Conservation (phyloP, 2,329 filamentous ascomycete genomes). For the Calonectria ilicicola region DNA sequence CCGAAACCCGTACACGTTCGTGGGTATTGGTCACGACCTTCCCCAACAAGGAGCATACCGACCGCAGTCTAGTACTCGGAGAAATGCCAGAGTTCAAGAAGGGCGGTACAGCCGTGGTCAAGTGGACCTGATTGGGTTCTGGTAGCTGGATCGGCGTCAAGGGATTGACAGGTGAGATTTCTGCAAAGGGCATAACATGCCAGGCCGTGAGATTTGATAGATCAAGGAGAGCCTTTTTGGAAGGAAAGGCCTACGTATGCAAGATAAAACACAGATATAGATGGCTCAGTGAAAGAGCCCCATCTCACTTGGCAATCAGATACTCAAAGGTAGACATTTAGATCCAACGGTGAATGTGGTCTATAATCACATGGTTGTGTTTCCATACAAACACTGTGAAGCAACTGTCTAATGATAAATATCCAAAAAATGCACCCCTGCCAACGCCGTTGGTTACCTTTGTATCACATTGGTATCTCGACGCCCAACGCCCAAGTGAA, state of each 20-base stretch:
- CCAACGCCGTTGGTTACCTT: conserved; percentile 24
- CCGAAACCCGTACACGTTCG: conserved; percentile 65
- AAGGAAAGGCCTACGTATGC: conserved; percentile 2
- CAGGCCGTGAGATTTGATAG: conserved; percentile 17
- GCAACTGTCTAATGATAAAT: conserved; percentile 21
- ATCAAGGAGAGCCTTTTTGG: conserved; percentile 2
- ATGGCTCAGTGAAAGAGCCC: conserved; percentile 3
- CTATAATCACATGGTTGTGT: conserved; percentile 1
- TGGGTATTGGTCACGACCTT: conserved; percentile 88
- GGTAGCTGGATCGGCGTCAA: conserved; percentile 31
- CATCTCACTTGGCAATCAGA: neutral
- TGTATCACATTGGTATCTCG: conserved; percentile 40
- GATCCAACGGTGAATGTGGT: neutral
- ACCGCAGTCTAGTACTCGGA: conserved; percentile 70
- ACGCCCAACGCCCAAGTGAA: conserved; percentile 40
- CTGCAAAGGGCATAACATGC: conserved; percentile 1
- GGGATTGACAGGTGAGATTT: conserved; percentile 6
- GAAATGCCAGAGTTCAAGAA: conserved; percentile 75
- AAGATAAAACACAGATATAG: conserved; percentile 17
- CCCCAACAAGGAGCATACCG: conserved; percentile 82
- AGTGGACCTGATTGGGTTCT: conserved; percentile 56
- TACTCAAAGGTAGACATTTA: neutral
- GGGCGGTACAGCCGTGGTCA: conserved; percentile 74
- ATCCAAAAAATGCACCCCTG: conserved; percentile 8
- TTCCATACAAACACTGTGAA: conserved; percentile 16